phyloP scores from a whole-genome alignment of 1,284 basidiomycete species.

The Volvariella volvacea region DNA sequence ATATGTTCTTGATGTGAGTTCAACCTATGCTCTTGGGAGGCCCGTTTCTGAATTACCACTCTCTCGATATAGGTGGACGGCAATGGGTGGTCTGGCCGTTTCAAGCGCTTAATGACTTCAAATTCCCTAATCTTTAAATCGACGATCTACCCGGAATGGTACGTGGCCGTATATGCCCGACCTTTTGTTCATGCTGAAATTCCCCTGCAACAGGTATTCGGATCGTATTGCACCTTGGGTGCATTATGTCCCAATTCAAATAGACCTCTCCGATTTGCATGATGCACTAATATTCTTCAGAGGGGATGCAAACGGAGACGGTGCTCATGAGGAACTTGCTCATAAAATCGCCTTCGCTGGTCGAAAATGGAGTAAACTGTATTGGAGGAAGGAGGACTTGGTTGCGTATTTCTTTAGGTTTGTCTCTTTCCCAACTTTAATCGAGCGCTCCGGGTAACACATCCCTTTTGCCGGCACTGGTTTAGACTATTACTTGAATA shows the following conservation, averaged over 20 bases:
- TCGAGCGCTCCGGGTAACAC: background rate
- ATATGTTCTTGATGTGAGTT: constrained; percentile 58
- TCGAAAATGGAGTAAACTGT: constrained; percentile 50
- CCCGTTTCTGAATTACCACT: background rate
- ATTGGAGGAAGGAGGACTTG: constrained; percentile 62
- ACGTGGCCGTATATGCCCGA: constrained; percentile 3
- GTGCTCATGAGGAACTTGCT: constrained; percentile 48
- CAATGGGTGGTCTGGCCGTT: constrained; percentile 50
- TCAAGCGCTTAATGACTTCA: constrained; percentile 42
- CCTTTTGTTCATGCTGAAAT: background rate
- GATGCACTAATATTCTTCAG: constrained; percentile 60
- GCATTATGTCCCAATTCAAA: constrained; percentile 58
- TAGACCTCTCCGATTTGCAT: constrained; percentile 50
- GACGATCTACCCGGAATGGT: constrained; percentile 63
- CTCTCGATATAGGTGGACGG: constrained; percentile 36
- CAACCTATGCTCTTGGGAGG: background rate
- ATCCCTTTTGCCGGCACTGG: background rate
- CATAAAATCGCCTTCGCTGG: constrained; percentile 50
- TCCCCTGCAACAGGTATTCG: constrained; percentile 20
- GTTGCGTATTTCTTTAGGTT: constrained; percentile 40
- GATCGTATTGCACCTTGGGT: constrained; percentile 53
- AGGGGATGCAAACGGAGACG: constrained; percentile 40
- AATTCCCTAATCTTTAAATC: constrained; percentile 50
- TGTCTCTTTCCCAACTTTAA: background rate
- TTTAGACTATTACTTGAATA: constrained; percentile 34